Evolutionary conservation across 257 asterid species (phyloP).

Genomic region (Echites panduratus): DNA sequence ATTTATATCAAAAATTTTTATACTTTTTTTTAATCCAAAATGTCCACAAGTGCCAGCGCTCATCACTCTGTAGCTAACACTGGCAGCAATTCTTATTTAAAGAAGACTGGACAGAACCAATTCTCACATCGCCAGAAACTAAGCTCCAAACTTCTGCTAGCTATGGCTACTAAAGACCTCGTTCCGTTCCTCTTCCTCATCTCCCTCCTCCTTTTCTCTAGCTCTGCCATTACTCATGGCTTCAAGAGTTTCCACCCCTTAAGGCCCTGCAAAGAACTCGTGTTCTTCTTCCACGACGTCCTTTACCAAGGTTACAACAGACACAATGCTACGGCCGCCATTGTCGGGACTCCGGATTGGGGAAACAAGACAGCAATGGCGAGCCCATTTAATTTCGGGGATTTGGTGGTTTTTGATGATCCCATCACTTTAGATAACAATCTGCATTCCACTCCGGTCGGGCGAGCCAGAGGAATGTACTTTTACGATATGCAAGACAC

Average conservation of each 20-base stretch:
- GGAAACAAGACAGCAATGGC: constrained; percentile 52
- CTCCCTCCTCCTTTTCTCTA: constrained; percentile 4
- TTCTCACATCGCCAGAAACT: not conserved
- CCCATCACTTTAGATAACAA: constrained; percentile 71
- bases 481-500: constrained; percentile 43
- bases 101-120: not conserved
- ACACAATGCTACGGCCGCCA: constrained; percentile 61
- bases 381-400: constrained; percentile 39
- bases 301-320: constrained; percentile 59
- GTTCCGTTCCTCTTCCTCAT: constrained; percentile 8
- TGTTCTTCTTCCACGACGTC: constrained; percentile 69
- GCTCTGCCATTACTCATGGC: constrained; percentile 12
- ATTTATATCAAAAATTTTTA: no score
- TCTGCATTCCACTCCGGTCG: constrained; percentile 55
- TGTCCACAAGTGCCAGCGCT: not conserved
- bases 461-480: constrained; percentile 77
- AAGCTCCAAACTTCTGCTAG: not conserved
- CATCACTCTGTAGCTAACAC: not conserved
- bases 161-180: constrained; percentile 25
- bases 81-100: not conserved
- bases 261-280: constrained; percentile 49
- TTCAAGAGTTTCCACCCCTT: not conserved
- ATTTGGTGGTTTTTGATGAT: constrained; percentile 65
- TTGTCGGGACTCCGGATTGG: constrained; percentile 63
- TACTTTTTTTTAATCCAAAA: not conserved